These are phyloP conservation scores for Lachnellula willkommii DNA, from an alignment of 2,329 filamentous ascomycete species.

Conservation along the genomic window DNA sequence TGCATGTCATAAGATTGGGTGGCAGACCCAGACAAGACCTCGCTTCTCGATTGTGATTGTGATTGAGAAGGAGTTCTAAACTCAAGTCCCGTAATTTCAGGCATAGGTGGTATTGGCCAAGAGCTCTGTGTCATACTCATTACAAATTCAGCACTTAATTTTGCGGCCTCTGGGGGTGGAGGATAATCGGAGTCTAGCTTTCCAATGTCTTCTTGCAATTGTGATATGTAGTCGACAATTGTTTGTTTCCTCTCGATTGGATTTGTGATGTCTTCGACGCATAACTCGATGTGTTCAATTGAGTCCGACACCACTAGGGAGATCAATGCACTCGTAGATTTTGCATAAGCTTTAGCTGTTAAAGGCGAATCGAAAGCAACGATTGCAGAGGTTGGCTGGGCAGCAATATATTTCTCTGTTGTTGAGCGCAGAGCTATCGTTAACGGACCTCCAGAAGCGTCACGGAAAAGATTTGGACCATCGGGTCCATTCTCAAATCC, in stretches of 20 bases:
- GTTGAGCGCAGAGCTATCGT: conserved; percentile 25
- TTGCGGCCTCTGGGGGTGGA: conserved; percentile 23
- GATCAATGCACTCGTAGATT: conserved; percentile 18
- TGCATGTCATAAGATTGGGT: conserved; percentile 13
- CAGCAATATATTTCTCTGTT: conserved; percentile 7
- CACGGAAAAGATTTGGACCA: conserved; percentile 26
- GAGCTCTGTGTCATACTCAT: conserved; percentile 1
- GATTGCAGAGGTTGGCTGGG: conserved; percentile 12
- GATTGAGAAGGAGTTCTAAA: neutral
- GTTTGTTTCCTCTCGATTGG: conserved; percentile 16
- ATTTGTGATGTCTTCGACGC: conserved; percentile 17
- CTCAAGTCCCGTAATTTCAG: conserved; percentile 20
- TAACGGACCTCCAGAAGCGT: conserved; percentile 15
- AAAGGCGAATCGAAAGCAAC: conserved; percentile 3
- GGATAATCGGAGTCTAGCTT: conserved; percentile 14
- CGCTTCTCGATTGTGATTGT: conserved; percentile 4
- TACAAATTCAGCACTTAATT: conserved; percentile 22
- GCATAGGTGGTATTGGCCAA: conserved; percentile 24
- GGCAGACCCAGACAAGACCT: conserved; percentile 5
- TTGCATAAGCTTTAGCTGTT: neutral
- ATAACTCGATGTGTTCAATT: conserved; percentile 30
- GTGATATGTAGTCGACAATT: conserved; percentile 22
- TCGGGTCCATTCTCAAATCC: conserved; percentile 31
- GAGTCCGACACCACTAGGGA: conserved; percentile 26
- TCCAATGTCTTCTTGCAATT: conserved; percentile 22